Evolutionary conservation across 371 early-diverging fungal genomes (phyloP), one percentile per base, ranked within the genome.

Genomic region (Mortierella sp.): DNA sequence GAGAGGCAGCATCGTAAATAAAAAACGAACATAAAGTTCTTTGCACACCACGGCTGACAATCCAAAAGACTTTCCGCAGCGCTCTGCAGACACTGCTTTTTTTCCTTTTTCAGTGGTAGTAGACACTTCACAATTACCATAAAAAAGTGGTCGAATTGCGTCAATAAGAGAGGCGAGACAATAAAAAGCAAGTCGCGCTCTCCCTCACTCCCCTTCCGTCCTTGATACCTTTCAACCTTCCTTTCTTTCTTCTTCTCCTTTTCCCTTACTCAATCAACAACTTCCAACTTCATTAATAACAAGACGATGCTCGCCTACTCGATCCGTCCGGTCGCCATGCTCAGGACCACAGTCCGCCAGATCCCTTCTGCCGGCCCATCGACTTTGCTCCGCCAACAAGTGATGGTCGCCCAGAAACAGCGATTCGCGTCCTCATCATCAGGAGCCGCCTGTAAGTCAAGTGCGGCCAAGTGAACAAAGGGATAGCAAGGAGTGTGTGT

Each of bases 301-400:
- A 34, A 34, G n/a, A 22, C 39, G 3, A 61, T 61, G 61, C 34
- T 61, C 61, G 61, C 61, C 34, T 39, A 61, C 61, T 61, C 61
- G 61, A 61, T 61, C 37, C 61, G 61, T 37, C 61, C 61, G 37
- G 61, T 61, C 9, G 61, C 61, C 61, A 61, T 61, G 61, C 61
- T 61, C 61, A 61, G 61, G 61, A 61, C 37, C 61, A 34, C 61
- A 19, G 37, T 61, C 61, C 37, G 37, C 37, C 61, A 61, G 9
- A 34, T 61, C 39, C 61, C 39, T 22, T 34, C 61, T 37, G 61
- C 34, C 19, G 61, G 61, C 19, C 61, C 61, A 37, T 34, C 34
- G 22, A 31, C 37, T 8, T 9, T 58, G 29, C 31, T 58, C 37
- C 61, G 61, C 37, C 61, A 61, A 31, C 61, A 61, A 19, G 34